Conservation (phyloP, 768 basidiomycete genomes). For the Rhodosporidiobolus odoratus region DNA sequence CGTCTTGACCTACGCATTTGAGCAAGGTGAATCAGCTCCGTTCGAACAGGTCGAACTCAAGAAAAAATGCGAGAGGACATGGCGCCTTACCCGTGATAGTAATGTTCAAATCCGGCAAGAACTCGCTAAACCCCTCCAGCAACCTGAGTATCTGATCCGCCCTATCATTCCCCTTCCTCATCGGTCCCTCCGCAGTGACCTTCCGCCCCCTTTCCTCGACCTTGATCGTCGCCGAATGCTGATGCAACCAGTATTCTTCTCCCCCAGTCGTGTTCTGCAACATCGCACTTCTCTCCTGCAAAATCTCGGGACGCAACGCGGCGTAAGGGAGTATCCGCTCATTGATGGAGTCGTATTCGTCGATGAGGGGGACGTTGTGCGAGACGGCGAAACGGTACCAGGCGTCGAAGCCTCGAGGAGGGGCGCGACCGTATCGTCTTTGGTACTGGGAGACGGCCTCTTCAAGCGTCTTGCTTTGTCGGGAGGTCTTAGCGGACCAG, state of each 20-base stretch:
- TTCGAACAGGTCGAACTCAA: neutral
- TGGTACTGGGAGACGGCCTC: constrained; percentile 78
- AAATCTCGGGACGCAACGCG: constrained; percentile 44
- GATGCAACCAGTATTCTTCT: constrained; percentile 28
- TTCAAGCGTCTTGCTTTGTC: constrained; percentile 71
- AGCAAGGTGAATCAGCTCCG: neutral
- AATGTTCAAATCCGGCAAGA: constrained; percentile 40
- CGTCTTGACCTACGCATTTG: constrained; percentile 34
- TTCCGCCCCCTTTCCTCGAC: constrained; percentile 11
- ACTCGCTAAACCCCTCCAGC: constrained; percentile 28
- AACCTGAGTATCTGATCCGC: constrained; percentile 30
- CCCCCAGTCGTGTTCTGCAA: constrained; percentile 21
- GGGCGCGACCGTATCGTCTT: constrained; percentile 65
- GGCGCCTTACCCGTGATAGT: constrained; percentile 34
- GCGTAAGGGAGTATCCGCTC: constrained; percentile 51
- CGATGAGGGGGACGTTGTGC: constrained; percentile 68
- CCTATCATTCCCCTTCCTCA: constrained; percentile 8
- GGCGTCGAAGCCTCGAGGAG: constrained; percentile 80
- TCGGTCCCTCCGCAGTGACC: constrained; percentile 23
- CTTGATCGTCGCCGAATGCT: constrained; percentile 33
- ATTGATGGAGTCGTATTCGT: constrained; percentile 70
- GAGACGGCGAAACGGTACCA: constrained; percentile 73
- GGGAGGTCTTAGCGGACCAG: constrained; percentile 55
- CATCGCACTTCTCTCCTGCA: constrained; percentile 26
- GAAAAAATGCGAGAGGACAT: neutral